Conservation (phyloP, 495 filamentous ascomycete genomes). For the Staphylotrichum tortipilum region DNA sequence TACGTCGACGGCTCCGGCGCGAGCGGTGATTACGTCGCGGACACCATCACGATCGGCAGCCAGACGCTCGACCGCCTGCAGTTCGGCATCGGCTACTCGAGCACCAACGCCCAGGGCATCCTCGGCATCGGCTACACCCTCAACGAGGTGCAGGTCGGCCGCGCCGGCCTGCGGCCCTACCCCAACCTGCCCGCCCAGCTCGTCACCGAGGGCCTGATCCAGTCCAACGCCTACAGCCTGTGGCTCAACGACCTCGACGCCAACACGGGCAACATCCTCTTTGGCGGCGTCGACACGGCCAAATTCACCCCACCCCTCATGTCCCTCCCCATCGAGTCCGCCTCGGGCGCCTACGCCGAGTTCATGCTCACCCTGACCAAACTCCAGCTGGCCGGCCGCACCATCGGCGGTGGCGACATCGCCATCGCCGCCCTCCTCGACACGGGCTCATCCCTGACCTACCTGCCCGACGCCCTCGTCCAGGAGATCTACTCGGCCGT, state of each 20-base stretch:
- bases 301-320: slow-evolving; percentile 65
- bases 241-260: slow-evolving; percentile 81
- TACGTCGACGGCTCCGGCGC: slow-evolving; percentile 85
- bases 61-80: slow-evolving; percentile 57
- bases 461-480: slow-evolving; percentile 66
- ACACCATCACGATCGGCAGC: slow-evolving; percentile 62
- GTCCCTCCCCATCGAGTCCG: slow-evolving; percentile 65
- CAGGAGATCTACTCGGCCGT: slow-evolving; percentile 55
- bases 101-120: slow-evolving; percentile 66
- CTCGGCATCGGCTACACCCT: slow-evolving; percentile 81
- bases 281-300: slow-evolving; percentile 80
- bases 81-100: slow-evolving; percentile 78
- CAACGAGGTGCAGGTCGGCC: slow-evolving; percentile 71
- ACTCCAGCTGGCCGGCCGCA: slow-evolving; percentile 34
- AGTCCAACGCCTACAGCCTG: slow-evolving; percentile 75
- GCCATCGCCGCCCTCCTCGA: slow-evolving; percentile 72
- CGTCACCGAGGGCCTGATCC: slow-evolving; percentile 59
- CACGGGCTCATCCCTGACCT: slow-evolving; percentile 83
- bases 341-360: slow-evolving; percentile 53
- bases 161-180: slow-evolving; percentile 53
- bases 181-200: slow-evolving; percentile 71
- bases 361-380: slow-evolving; percentile 74
- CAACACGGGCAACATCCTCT: slow-evolving; percentile 73
- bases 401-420: slow-evolving; percentile 44
- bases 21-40: slow-evolving; percentile 72